phyloP scores from a whole-genome alignment of 805 yeast genomes.

The Blastobotrys terrestris region DNA sequence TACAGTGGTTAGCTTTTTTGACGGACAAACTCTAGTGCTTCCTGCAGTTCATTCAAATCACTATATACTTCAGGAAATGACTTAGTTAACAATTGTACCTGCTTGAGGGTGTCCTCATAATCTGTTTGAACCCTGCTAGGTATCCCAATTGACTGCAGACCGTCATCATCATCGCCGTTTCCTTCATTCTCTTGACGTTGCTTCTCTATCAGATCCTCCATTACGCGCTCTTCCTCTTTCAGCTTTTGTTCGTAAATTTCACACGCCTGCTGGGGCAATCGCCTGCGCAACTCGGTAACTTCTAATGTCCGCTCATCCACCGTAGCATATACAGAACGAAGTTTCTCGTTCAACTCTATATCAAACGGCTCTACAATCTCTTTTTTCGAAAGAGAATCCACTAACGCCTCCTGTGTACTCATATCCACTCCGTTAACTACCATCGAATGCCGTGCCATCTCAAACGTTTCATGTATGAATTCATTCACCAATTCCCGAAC shows the following conservation, averaged over 20 bases:
- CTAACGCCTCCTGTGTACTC: slow-evolving; percentile 23
- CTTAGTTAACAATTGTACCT: neutral
- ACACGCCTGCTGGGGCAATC: slow-evolving; percentile 24
- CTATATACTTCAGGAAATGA: slow-evolving; percentile 5
- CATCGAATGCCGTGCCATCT: slow-evolving; percentile 48
- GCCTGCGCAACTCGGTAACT: slow-evolving; percentile 48
- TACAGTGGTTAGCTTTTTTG: neutral
- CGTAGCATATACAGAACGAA: slow-evolving; percentile 49
- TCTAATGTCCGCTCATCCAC: slow-evolving; percentile 59
- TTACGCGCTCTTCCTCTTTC: neutral
- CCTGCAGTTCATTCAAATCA: slow-evolving; percentile 5
- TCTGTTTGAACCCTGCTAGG: neutral
- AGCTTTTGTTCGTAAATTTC: slow-evolving; percentile 35
- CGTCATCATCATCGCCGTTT: neutral
- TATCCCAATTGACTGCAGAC: neutral
- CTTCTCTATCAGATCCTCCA: neutral
- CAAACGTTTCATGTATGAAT: slow-evolving; percentile 49
- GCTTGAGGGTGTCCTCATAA: neutral
- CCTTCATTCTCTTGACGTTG: neutral
- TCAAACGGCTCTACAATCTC: slow-evolving; percentile 65
- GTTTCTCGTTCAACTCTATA: slow-evolving; percentile 49
- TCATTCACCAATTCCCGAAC: slow-evolving; percentile 33
- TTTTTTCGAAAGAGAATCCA: slow-evolving; percentile 18
- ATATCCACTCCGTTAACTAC: slow-evolving; percentile 51
- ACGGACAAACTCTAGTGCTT: slow-evolving; percentile 2